phyloP scores from a whole-genome alignment of 2,329 filamentous ascomycete species.

The Phoma sp. region DNA sequence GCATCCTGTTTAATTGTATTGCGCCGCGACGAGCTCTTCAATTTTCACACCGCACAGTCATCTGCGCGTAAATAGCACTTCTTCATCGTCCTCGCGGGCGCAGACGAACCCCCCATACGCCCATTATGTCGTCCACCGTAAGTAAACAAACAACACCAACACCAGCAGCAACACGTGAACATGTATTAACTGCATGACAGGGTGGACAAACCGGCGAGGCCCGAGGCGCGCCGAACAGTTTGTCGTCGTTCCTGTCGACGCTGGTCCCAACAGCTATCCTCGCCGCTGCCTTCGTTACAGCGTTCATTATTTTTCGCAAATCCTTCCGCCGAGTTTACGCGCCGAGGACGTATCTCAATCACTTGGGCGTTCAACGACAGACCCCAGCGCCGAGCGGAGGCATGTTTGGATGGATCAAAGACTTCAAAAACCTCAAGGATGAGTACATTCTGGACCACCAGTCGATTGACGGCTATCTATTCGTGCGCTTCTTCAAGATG shows the following conservation, averaged over 20 bases:
- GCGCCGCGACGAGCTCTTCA: slow-evolving; percentile 17
- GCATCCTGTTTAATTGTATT: slow-evolving; percentile 30
- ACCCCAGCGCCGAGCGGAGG: slow-evolving; percentile 56
- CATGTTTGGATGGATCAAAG: slow-evolving; percentile 62
- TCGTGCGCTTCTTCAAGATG: slow-evolving; percentile 57
- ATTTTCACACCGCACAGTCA: slow-evolving; percentile 13
- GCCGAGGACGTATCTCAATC: slow-evolving; percentile 57
- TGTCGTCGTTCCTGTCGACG: slow-evolving; percentile 49
- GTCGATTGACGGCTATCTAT: slow-evolving; percentile 59
- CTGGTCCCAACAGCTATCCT: slow-evolving; percentile 41
- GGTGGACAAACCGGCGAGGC: slow-evolving; percentile 34
- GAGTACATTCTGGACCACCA: slow-evolving; percentile 57
- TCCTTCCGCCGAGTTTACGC: slow-evolving; percentile 55
- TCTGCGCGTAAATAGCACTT: slow-evolving; percentile 8
- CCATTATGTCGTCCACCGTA: slow-evolving; percentile 35
- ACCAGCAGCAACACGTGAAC: not conserved
- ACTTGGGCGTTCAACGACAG: slow-evolving; percentile 52
- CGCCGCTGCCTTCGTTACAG: slow-evolving; percentile 37
- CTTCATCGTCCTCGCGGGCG: slow-evolving; percentile 12
- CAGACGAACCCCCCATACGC: slow-evolving; percentile 16
- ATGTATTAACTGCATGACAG: slow-evolving; percentile 15
- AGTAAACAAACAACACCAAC: slow-evolving; percentile 9
- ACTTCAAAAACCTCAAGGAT: slow-evolving; percentile 54
- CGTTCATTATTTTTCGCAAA: slow-evolving; percentile 54
- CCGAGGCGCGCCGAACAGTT: slow-evolving; percentile 54